Evolutionary conservation across 2,329 filamentous ascomycete species (phyloP).

Genomic region (Fusarium sp.): DNA sequence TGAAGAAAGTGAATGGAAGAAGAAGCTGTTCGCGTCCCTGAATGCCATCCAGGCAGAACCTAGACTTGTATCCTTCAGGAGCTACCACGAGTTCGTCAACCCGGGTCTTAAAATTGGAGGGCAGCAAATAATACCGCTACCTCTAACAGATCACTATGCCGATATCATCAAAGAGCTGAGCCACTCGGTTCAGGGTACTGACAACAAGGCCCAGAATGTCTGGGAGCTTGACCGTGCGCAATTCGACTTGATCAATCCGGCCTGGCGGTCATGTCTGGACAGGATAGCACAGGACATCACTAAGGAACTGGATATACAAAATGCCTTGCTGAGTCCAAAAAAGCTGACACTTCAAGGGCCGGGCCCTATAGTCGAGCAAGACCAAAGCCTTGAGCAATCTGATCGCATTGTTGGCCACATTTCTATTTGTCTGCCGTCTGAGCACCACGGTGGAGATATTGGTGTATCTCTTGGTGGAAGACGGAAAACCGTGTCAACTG

Average conservation of each 20-base stretch:
- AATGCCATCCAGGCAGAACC: conserved; percentile 3
- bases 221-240: conserved; percentile 23
- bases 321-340: background rate
- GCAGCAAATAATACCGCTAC: conserved; percentile 10
- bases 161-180: conserved; percentile 10
- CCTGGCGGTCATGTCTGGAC: conserved; percentile 9
- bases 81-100: conserved; percentile 20
- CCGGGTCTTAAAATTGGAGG: conserved; percentile 18
- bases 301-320: background rate
- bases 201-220: background rate
- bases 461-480: conserved; percentile 7
- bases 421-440: conserved; percentile 20
- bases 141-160: conserved; percentile 11
- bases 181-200: background rate
- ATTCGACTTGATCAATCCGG: conserved; percentile 23
- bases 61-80: conserved; percentile 5
- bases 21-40: conserved; percentile 3
- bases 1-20: background rate
- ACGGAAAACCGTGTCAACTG: background rate
- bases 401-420: conserved; percentile 5
- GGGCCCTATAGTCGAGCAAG: background rate
- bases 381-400: background rate
- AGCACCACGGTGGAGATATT: conserved; percentile 20
- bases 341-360: conserved; percentile 17
- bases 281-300: background rate